phyloP scores from a whole-genome alignment of 768 basidiomycete species.

The Pulveroboletus frians region DNA sequence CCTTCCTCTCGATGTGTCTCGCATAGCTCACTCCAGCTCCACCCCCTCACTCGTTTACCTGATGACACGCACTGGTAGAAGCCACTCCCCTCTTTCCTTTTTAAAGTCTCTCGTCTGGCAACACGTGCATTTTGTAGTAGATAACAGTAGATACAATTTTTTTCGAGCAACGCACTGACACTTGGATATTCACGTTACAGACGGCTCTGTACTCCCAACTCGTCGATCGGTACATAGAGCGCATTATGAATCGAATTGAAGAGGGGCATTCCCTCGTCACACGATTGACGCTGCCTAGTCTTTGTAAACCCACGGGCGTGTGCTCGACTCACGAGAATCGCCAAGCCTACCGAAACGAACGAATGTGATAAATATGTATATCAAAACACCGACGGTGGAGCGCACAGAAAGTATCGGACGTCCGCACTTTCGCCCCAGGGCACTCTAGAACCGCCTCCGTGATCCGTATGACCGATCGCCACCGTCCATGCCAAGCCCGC shows the following conservation, averaged over 20 bases:
- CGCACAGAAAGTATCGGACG: neutral
- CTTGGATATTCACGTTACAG: conserved; percentile 16
- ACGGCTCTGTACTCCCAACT: neutral
- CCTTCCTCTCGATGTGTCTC: conserved; percentile 9
- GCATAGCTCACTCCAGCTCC: neutral
- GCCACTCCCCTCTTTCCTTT: neutral
- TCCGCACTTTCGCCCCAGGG: neutral
- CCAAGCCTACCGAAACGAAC: neutral
- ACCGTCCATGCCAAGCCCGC: conserved; percentile 14
- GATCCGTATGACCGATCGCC: conserved; percentile 23
- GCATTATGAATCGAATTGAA: no score
- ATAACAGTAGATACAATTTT: conserved; percentile 35
- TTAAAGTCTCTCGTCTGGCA: neutral
- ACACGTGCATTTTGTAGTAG: conserved; percentile 30
- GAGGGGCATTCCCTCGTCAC: neutral
- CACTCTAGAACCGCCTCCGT: conserved; percentile 25
- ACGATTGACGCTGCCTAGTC: neutral
- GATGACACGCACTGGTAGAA: neutral
- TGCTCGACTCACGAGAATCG: neutral
- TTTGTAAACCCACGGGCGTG: neutral
- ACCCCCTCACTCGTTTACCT: neutral
- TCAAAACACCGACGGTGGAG: neutral
- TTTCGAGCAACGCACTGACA: conserved; percentile 20
- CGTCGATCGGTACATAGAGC: neutral
- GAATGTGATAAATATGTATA: neutral